Percentiles rank a stretch among this genome's conserved stretches.
Evolutionary conservation across 345 rosid species (phyloP).

Genomic region (Hibiscus syriacus): DNA sequence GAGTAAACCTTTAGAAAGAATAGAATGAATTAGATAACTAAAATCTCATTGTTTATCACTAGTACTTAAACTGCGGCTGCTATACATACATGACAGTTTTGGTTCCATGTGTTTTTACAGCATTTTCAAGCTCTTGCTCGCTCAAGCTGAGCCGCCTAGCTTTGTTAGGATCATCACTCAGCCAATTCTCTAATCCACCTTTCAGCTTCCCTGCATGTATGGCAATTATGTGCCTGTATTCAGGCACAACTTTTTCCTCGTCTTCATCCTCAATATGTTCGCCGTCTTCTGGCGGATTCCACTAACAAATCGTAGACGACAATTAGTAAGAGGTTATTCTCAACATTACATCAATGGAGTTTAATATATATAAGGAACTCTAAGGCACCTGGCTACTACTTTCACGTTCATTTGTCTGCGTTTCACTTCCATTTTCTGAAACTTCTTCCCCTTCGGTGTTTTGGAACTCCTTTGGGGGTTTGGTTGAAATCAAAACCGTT

Average conservation of each 20-base stretch:
- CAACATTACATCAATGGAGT: not conserved
- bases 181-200: slow-evolving; percentile 38
- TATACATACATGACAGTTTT: slow-evolving; percentile 38
- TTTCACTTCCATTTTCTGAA: slow-evolving; percentile 2
- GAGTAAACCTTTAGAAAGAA: slow-evolving; percentile 53
- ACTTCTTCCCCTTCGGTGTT: slow-evolving; percentile 1
- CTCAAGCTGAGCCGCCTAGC: slow-evolving; percentile 59
- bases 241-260: slow-evolving; percentile 28
- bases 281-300: slow-evolving; percentile 21
- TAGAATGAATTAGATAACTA: not conserved
- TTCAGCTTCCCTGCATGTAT: slow-evolving; percentile 65
- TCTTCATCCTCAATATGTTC: slow-evolving; percentile 30
- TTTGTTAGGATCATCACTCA: slow-evolving; percentile 33
- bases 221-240: slow-evolving; percentile 52
- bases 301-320: slow-evolving; percentile 12
- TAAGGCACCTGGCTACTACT: not conserved
- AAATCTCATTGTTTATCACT: not conserved
- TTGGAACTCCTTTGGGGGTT: slow-evolving; percentile 71
- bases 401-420: slow-evolving; percentile 3
- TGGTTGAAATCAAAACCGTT: slow-evolving; percentile 65
- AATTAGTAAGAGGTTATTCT: not conserved
- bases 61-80: not conserved
- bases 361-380: not conserved
- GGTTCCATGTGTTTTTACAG: slow-evolving; percentile 29
- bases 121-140: slow-evolving; percentile 55